phyloP scores from a whole-genome alignment of 352 stramenopile species.

The Pythium vanterpoolii region DNA sequence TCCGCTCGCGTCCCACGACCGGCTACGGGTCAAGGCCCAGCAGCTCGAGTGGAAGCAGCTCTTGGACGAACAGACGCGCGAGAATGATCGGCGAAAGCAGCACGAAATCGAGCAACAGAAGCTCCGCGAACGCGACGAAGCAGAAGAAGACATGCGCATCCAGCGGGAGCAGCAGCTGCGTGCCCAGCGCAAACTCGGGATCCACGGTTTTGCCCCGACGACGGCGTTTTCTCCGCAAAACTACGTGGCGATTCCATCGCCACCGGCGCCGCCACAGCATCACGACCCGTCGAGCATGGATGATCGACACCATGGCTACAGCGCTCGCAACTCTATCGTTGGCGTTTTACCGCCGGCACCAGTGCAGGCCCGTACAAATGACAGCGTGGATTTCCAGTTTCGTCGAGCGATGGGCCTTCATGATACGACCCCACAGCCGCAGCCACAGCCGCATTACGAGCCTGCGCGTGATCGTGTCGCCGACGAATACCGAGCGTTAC shows the following conservation, averaged over 20 bases:
- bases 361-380: not conserved
- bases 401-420: slow-evolving; percentile 15
- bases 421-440: slow-evolving; percentile 3
- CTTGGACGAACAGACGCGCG: slow-evolving; percentile 70
- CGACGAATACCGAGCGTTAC: slow-evolving; percentile 60
- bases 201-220: slow-evolving; percentile 2
- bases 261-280: slow-evolving; percentile 5
- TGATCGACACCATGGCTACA: not conserved
- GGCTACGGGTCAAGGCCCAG: slow-evolving; percentile 55
- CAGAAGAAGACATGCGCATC: slow-evolving; percentile 46
- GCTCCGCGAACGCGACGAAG: slow-evolving; percentile 35
- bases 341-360: slow-evolving; percentile 28
- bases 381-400: slow-evolving; percentile 17
- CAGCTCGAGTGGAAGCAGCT: slow-evolving; percentile 67
- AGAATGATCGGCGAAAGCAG: slow-evolving; percentile 55
- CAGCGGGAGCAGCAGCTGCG: slow-evolving; percentile 56
- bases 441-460: slow-evolving; percentile 13
- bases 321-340: too few relatives aligned
- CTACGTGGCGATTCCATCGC: slow-evolving; percentile 17
- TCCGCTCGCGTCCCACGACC: slow-evolving; percentile 30
- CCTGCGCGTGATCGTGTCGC: slow-evolving; percentile 28
- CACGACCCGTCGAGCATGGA: not conserved
- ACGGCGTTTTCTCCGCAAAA: slow-evolving; percentile 11
- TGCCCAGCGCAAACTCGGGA: slow-evolving; percentile 44
- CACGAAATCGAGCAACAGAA: slow-evolving; percentile 39